phyloP scores from a whole-genome alignment of 441 rosid species.

The Erodium chrysanthum region DNA sequence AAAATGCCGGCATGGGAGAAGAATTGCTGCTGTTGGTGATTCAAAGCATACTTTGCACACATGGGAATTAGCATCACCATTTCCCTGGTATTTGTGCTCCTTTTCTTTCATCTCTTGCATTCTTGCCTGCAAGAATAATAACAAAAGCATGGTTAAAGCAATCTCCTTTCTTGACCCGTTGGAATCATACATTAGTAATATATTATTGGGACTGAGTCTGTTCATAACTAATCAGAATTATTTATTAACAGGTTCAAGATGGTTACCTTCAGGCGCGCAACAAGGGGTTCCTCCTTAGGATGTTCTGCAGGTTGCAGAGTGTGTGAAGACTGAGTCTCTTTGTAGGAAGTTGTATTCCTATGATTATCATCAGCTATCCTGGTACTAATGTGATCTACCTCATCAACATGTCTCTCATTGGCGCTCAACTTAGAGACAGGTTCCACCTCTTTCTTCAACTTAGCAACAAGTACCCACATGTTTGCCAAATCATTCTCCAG shows the following conservation, averaged over 20 bases:
- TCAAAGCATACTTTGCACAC: constrained; percentile 92
- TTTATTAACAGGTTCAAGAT: too few relatives aligned
- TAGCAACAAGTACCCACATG: constrained; percentile 99
- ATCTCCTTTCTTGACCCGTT: too few relatives aligned
- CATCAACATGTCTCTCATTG: constrained; percentile 31
- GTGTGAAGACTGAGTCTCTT: constrained; percentile 28
- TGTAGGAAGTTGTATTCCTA: constrained; percentile 1
- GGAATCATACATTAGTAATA: too few relatives aligned
- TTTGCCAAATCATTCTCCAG: constrained; percentile 91
- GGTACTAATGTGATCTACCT: constrained; percentile 23
- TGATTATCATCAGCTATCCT: constrained; percentile 33
- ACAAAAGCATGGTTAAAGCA: background rate
- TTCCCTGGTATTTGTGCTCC: constrained; percentile 53
- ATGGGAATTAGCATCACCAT: constrained; percentile 78
- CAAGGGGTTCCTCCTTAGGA: constrained; percentile 70
- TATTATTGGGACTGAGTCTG: background rate
- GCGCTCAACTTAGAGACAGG: constrained; percentile 34
- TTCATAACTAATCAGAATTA: background rate
- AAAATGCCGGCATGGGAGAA: constrained; percentile 96
- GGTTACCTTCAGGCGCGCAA: constrained; percentile 76
- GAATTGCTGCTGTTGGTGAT: constrained; percentile 84
- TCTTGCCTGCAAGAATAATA: constrained; percentile 46
- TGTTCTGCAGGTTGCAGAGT: constrained; percentile 37
- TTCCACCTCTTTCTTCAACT: constrained; percentile 75
- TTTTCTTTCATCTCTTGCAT: constrained; percentile 97